These are phyloP conservation scores for Rhizopogon vesiculosus DNA, from an alignment of 768 basidiomycete species.

Conservation along the genomic window DNA sequence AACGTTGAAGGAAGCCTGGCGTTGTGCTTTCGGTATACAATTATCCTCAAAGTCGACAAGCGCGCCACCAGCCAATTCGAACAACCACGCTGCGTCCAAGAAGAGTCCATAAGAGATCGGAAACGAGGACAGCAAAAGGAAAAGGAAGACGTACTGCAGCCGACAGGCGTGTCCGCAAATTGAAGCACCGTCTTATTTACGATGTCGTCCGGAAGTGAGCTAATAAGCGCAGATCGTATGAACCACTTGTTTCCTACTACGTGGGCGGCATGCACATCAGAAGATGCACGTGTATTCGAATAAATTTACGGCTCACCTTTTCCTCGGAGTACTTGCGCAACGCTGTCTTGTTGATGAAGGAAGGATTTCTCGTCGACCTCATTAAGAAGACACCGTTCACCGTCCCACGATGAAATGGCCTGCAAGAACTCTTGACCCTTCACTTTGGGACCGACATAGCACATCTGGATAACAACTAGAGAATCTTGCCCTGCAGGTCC, in stretches of 20 bases:
- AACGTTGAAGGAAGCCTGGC: slow-evolving; percentile 79
- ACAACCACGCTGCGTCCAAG: slow-evolving; percentile 69
- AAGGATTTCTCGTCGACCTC: slow-evolving; percentile 91
- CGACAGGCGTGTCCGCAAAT: slow-evolving; percentile 81
- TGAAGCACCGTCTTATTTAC: slow-evolving; percentile 78
- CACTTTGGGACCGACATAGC: slow-evolving; percentile 75
- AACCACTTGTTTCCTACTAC: slow-evolving; percentile 85
- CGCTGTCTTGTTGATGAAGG: slow-evolving; percentile 85
- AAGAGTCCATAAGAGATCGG: neutral
- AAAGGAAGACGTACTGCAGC: slow-evolving; percentile 68
- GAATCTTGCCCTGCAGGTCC: slow-evolving; percentile 83
- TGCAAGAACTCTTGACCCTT: slow-evolving; percentile 75
- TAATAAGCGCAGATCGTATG: slow-evolving; percentile 81
- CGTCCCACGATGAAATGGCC: slow-evolving; percentile 86
- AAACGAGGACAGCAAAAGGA: neutral
- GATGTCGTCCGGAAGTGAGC: slow-evolving; percentile 81
- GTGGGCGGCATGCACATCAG: neutral
- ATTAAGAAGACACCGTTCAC: slow-evolving; percentile 80
- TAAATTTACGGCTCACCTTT: slow-evolving; percentile 46
- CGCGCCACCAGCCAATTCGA: slow-evolving; percentile 85
- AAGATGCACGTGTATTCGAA: neutral
- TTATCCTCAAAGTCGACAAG: slow-evolving; percentile 67
- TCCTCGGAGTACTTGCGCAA: slow-evolving; percentile 84
- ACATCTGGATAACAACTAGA: slow-evolving; percentile 88
- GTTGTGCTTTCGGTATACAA: slow-evolving; percentile 73